Evolutionary conservation across 163 green algal genomes (phyloP), one percentile per base, ranked within the genome.

Genomic region (Scenedesmus sp.): DNA sequence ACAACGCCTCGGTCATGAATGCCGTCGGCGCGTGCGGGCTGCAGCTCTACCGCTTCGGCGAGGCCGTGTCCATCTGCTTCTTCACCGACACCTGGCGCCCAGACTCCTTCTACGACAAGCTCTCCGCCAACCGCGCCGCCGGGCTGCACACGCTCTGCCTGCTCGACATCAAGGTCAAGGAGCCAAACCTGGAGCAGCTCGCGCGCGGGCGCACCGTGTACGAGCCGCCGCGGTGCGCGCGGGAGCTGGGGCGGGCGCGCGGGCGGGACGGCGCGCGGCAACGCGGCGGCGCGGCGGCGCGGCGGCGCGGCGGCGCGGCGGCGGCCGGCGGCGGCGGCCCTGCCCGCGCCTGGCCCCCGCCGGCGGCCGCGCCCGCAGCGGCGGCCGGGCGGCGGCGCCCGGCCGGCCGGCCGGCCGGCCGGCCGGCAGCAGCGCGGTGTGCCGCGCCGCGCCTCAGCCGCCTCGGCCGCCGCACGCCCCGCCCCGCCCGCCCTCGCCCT

Each of bases 1-100:
- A 99, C 91, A 99, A 99, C 79, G 96, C 96, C 6, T 96, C 87
- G 51, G 95, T 99, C 57, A 96, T 99, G 88, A 99, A 98, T 74
- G 96, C 96, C 2, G 87, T 98, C 2, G 95, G 94, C 2, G 91
- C 90, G 0, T 95, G 87, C 56, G 95, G 95, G 2, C 85, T 98
- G 78, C 90, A 95, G 85, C 89, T 98, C 50, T 98, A 98, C 83
- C 82, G 90, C 29, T 98, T 91, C 75, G 94, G 94, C 2, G 94
- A 97, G 89, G 89, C 92, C 0, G 74, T 99, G 0, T 98, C 92
- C 28, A 95, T 99, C 17, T 90, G 96, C 0, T 99, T 99, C 87
- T 99, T 99, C 90, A 99, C 95, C 15, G 91, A 97, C 17, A 97
- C 86, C 0, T 99, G 96, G 96, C 88, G 90, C 1, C 96, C 96